phyloP scores from a whole-genome alignment of 2,329 filamentous ascomycete genomes.

The Ophiostoma novo-ulmi region DNA sequence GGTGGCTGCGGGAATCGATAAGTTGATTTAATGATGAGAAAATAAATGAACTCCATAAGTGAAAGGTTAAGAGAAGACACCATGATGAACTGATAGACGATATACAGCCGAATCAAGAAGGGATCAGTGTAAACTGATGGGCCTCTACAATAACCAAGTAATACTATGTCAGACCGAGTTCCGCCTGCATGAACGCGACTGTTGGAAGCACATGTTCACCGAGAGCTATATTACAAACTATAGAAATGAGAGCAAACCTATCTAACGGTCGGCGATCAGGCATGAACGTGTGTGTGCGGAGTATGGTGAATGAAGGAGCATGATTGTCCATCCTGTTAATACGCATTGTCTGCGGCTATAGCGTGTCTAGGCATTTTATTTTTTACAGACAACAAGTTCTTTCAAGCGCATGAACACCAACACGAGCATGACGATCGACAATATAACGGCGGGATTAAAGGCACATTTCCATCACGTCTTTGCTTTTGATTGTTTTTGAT shows the following conservation, averaged over 20 bases:
- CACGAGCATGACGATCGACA: slow-evolving; percentile 4
- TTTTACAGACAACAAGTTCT: neutral
- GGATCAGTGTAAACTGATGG: neutral
- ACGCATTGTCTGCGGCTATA: neutral
- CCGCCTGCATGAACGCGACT: neutral
- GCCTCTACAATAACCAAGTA: neutral
- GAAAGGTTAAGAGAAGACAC: no score
- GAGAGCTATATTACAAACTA: neutral
- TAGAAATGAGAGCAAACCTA: neutral
- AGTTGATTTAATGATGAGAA: neutral
- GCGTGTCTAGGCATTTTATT: neutral
- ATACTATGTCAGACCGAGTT: neutral
- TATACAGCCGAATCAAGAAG: neutral
- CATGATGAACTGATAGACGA: neutral
- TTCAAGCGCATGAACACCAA: neutral
- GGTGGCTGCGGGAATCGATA: neutral
- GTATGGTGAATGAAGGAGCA: neutral
- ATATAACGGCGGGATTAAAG: neutral
- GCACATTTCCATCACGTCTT: neutral
- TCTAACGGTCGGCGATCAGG: slow-evolving; percentile 1
- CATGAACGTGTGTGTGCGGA: neutral
- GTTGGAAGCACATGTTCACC: neutral
- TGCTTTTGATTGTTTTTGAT: neutral
- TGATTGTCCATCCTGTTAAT: neutral
- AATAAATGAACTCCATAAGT: no score